Percentiles rank a stretch among this genome's conserved stretches.
phyloP scores from a whole-genome alignment of 2,329 filamentous ascomycete genomes.

The Tolypocladium endophyticum region DNA sequence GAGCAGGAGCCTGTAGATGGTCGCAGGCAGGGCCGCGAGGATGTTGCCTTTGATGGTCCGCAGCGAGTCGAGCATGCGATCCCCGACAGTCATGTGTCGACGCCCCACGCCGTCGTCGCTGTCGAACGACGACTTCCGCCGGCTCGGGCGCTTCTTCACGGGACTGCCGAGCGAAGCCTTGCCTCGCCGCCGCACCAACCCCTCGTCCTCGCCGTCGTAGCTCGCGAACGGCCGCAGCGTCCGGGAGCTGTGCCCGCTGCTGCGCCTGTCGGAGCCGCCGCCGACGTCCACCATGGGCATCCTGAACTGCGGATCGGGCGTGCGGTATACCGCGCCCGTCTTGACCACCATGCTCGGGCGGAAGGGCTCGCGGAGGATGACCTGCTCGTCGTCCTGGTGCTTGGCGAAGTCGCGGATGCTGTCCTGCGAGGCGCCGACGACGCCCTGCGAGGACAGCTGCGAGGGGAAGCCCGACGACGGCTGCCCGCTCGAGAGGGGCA shows the following conservation, averaged over 20 bases:
- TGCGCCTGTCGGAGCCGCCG: constrained; percentile 21
- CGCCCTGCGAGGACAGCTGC: constrained; percentile 25
- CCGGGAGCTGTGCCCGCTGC: constrained; percentile 15
- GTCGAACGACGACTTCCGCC: constrained; percentile 6
- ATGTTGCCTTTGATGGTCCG: constrained; percentile 17
- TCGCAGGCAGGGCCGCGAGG: constrained; percentile 23
- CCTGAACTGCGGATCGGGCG: constrained; percentile 39
- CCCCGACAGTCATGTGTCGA: constrained; percentile 3
- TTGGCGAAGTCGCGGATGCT: constrained; percentile 43
- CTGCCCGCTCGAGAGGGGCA: constrained; percentile 26
- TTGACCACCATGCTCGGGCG: constrained; percentile 40
- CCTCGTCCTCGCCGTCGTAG: constrained; percentile 12
- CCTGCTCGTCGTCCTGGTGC: constrained; percentile 43
- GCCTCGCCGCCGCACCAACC: constrained; percentile 16
- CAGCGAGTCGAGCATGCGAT: not conserved
- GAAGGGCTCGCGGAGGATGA: constrained; percentile 44
- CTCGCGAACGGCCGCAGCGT: constrained; percentile 18
- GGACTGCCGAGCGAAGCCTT: constrained; percentile 11
- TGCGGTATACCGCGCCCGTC: constrained; percentile 21
- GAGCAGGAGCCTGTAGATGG: constrained; percentile 26
- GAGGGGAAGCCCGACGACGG: constrained; percentile 30
- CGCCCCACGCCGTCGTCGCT: constrained; percentile 3
- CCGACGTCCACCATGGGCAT: constrained; percentile 38
- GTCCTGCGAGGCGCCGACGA: constrained; percentile 37
- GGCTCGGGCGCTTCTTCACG: constrained; percentile 10